Conservation (phyloP, 164 flowering plant genomes). For the Liquidambar formosana region DNA sequence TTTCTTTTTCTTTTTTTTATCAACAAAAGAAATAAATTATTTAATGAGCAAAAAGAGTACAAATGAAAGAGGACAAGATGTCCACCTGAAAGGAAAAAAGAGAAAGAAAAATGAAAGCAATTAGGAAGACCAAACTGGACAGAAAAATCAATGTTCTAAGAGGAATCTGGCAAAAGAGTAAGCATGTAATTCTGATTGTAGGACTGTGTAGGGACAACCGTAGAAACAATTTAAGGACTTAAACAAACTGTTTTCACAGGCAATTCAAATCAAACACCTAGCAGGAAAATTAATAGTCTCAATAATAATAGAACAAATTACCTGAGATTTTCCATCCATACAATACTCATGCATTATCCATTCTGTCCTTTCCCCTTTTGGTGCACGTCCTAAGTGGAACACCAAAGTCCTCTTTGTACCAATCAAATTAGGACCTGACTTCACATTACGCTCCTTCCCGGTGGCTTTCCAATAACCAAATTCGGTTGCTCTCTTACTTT, state of each 20-base stretch:
- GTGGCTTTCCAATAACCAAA: slow-evolving; percentile 86
- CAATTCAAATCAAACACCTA: neutral
- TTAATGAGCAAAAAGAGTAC: no score
- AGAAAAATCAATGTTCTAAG: no score
- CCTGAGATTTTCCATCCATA: slow-evolving; percentile 47
- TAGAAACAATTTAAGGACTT: no score
- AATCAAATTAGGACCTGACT: slow-evolving; percentile 47
- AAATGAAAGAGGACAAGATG: no score
- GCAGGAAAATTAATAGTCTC: neutral
- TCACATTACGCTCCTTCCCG: slow-evolving; percentile 75
- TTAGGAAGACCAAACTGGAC: no score
- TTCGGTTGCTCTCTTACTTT: slow-evolving; percentile 72
- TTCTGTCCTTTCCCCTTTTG: slow-evolving; percentile 79
- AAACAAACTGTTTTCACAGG: neutral
- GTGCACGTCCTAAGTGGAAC: slow-evolving; percentile 83
- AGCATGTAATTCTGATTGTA: no score
- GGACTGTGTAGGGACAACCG: no score
- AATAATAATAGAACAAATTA: slow-evolving; percentile 4
- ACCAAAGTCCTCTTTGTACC: slow-evolving; percentile 88
- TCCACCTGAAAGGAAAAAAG: no score
- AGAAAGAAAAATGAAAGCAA: no score
- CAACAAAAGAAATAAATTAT: no score
- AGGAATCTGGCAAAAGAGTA: no score
- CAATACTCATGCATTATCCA: slow-evolving; percentile 93
- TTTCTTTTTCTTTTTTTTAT: no score